phyloP scores from a whole-genome alignment of 805 yeast species.

The Starmerella vitae region DNA sequence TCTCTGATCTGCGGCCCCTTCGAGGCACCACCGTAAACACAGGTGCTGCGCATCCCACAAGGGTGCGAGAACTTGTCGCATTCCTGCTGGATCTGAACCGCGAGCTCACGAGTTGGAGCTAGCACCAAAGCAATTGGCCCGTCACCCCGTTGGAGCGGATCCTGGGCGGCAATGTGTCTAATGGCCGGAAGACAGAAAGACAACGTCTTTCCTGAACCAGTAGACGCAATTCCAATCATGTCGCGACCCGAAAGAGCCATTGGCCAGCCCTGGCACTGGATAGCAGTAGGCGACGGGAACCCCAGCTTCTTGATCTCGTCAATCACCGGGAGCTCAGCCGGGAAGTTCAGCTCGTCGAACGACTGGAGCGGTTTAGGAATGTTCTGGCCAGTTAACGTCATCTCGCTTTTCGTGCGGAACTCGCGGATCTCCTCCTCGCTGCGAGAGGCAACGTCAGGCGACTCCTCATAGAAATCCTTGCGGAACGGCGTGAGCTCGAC shows the following conservation, averaged over 20 bases:
- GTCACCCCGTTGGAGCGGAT: constrained; percentile 81
- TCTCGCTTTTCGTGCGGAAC: constrained; percentile 73
- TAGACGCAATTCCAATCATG: constrained; percentile 96
- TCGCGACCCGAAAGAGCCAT: constrained; percentile 99
- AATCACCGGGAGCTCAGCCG: constrained; percentile 61
- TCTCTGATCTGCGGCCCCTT: constrained; percentile 96
- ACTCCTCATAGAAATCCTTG: constrained; percentile 87
- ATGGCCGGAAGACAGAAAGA: constrained; percentile 95
- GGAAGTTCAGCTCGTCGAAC: constrained; percentile 97
- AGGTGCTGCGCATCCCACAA: constrained; percentile 81
- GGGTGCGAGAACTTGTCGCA: constrained; percentile 87
- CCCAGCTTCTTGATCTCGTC: constrained; percentile 82
- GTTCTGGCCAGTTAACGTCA: constrained; percentile 70
- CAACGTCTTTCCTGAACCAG: constrained; percentile 97
- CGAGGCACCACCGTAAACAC: constrained; percentile 99
- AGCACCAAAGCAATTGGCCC: constrained; percentile 92
- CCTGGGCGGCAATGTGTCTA: constrained; percentile 97
- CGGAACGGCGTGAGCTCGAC: constrained; percentile 75
- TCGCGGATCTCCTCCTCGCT: constrained; percentile 54
- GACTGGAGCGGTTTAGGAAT: constrained; percentile 88
- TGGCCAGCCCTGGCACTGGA: constrained; percentile 99
- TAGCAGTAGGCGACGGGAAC: constrained; percentile 86
- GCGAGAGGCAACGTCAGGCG: constrained; percentile 62
- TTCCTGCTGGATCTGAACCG: constrained; percentile 92
- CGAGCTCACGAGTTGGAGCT: constrained; percentile 98